phyloP scores from a whole-genome alignment of 1,139 yeast genomes.

The Taphrina wiesneri region DNA sequence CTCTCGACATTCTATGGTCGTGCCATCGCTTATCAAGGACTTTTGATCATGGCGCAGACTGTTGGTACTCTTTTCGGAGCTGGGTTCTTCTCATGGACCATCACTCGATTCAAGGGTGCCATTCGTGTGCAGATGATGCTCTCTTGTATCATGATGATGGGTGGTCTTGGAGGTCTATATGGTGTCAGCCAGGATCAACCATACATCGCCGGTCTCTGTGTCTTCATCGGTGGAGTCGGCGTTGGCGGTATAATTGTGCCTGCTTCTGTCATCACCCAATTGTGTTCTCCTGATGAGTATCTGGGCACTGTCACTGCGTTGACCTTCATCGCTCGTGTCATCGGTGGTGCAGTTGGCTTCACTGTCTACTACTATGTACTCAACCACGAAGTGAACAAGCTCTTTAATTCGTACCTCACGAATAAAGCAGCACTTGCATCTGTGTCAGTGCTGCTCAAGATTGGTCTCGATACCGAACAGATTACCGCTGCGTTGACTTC shows the following conservation, averaged over 20 bases:
- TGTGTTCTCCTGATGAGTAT: slow-evolving; percentile 29
- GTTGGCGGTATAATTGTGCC: slow-evolving; percentile 32
- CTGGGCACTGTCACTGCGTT: slow-evolving; percentile 28
- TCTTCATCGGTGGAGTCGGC: slow-evolving; percentile 23
- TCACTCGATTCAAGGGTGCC: slow-evolving; percentile 28
- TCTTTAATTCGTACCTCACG: slow-evolving; percentile 3
- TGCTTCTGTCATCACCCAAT: slow-evolving; percentile 30
- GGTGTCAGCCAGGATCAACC: slow-evolving; percentile 13
- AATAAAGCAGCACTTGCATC: slow-evolving; percentile 3
- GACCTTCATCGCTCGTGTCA: slow-evolving; percentile 28
- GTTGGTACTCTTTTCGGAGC: slow-evolving; percentile 27
- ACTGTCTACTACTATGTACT: slow-evolving; percentile 28
- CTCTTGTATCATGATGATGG: slow-evolving; percentile 27
- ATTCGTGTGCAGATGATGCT: slow-evolving; percentile 24
- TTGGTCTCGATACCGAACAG: background rate
- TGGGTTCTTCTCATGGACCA: slow-evolving; percentile 32
- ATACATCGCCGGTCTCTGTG: slow-evolving; percentile 14
- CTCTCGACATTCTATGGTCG: slow-evolving; percentile 22
- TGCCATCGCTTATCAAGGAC: slow-evolving; percentile 10
- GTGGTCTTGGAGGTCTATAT: slow-evolving; percentile 22
- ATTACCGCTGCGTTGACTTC: slow-evolving; percentile 7
- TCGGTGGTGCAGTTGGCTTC: slow-evolving; percentile 32
- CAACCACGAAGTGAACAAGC: slow-evolving; percentile 9
- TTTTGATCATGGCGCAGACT: slow-evolving; percentile 29
- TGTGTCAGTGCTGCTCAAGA: slow-evolving; percentile 5